phyloP scores from a whole-genome alignment of 2,329 filamentous ascomycete genomes.

The Pyrenophora teres region DNA sequence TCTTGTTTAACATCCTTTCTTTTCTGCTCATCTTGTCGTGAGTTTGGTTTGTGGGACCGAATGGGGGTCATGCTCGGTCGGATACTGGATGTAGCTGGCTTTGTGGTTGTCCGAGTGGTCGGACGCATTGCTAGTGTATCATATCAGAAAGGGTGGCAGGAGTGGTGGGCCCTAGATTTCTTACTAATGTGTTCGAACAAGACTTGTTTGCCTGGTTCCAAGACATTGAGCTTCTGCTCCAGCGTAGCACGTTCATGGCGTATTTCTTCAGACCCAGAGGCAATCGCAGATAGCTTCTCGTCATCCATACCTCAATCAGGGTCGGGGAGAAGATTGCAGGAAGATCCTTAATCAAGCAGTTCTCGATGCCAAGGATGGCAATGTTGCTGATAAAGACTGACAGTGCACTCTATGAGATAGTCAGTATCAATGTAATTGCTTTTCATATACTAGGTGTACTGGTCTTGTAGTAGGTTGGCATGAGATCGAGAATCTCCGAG shows the following conservation, averaged over 20 bases:
- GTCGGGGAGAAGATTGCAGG: constrained; percentile 26
- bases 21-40: background rate
- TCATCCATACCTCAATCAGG: constrained; percentile 25
- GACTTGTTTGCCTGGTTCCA: constrained; percentile 20
- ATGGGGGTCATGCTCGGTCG: background rate
- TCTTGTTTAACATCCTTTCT: background rate
- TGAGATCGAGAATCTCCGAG: constrained; percentile 32
- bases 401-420: constrained; percentile 22
- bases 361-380: constrained; percentile 33
- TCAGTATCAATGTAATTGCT: constrained; percentile 6
- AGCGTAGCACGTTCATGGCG: constrained; percentile 17
- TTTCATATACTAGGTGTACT: background rate
- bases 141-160: background rate
- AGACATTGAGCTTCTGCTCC: constrained; percentile 18
- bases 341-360: constrained; percentile 29
- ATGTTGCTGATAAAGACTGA: constrained; percentile 36
- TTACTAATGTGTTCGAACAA: constrained; percentile 24
- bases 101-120: background rate
- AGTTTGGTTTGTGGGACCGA: background rate
- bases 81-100: background rate
- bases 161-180: background rate
- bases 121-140: constrained; percentile 6
- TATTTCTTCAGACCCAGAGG: constrained; percentile 32
- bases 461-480: constrained; percentile 37
- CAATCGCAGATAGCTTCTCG: constrained; percentile 26